phyloP scores from a whole-genome alignment of 345 rosid species.

The Euphorbia peplus region DNA sequence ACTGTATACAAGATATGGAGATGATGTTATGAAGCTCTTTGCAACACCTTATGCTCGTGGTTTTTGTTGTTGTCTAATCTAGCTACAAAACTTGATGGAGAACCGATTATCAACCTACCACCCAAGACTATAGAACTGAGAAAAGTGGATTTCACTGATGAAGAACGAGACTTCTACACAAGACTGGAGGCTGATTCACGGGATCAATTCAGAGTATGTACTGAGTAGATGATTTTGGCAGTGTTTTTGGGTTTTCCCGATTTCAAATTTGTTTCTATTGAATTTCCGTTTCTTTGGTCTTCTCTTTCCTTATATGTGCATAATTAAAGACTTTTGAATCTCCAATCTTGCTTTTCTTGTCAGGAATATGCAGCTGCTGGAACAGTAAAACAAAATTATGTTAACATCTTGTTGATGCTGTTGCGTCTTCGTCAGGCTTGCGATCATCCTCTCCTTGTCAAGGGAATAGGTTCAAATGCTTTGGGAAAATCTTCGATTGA shows the following conservation, averaged over 20 bases:
- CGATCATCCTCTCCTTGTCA: slow-evolving; percentile 95
- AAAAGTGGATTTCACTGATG: slow-evolving; percentile 76
- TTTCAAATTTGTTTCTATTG: background rate
- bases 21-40: slow-evolving; percentile 13
- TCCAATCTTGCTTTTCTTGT: slow-evolving; percentile 15
- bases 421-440: slow-evolving; percentile 99
- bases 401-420: slow-evolving; percentile 93
- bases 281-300: background rate
- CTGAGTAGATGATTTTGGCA: slow-evolving; percentile 5
- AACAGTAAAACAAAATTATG: slow-evolving; percentile 92
- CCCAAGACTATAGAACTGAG: slow-evolving; percentile 69
- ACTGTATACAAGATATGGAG: slow-evolving; percentile 11
- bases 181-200: slow-evolving; percentile 80
- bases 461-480: slow-evolving; percentile 57
- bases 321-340: slow-evolving; percentile 3
- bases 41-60: slow-evolving; percentile 11
- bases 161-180: slow-evolving; percentile 84
- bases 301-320: background rate
- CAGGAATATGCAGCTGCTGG: slow-evolving; percentile 99
- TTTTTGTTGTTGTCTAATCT: slow-evolving; percentile 20
- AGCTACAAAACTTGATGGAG: slow-evolving; percentile 86
- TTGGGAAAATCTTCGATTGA: slow-evolving; percentile 54
- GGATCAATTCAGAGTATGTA: slow-evolving; percentile 72
- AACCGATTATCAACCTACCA: slow-evolving; percentile 78
- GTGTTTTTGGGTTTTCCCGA: background rate